These are phyloP conservation scores for Kodamaea kaohsiungensis DNA, from an alignment of 805 yeast genomes.

Conservation along the genomic window DNA sequence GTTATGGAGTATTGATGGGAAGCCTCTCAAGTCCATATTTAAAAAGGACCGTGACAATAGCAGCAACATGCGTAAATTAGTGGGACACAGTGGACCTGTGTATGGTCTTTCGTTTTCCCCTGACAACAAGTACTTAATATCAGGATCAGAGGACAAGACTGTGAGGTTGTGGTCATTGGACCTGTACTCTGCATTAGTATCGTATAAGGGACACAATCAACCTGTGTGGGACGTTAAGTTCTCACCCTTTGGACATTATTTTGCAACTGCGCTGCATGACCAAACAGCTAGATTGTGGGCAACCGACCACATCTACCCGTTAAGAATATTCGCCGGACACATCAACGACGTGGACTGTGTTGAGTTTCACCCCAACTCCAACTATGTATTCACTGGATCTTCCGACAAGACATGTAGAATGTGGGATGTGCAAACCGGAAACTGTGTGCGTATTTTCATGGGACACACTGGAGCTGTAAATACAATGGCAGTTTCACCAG, in stretches of 20 bases:
- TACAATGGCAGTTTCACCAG: slow-evolving; percentile 87
- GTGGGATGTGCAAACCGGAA: slow-evolving; percentile 96
- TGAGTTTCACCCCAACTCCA: slow-evolving; percentile 93
- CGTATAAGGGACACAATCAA: slow-evolving; percentile 94
- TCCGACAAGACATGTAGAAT: slow-evolving; percentile 93
- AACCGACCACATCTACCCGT: slow-evolving; percentile 94
- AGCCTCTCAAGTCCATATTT: slow-evolving; percentile 66
- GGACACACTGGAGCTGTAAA: slow-evolving; percentile 92
- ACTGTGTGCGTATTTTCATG: slow-evolving; percentile 85
- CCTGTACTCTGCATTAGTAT: slow-evolving; percentile 82
- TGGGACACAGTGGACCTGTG: slow-evolving; percentile 95
- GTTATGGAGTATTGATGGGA: slow-evolving; percentile 92
- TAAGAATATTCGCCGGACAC: slow-evolving; percentile 96
- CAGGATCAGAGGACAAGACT: slow-evolving; percentile 89
- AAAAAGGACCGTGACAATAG: slow-evolving; percentile 54
- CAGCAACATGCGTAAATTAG: slow-evolving; percentile 54
- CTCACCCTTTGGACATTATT: slow-evolving; percentile 94
- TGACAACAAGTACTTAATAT: slow-evolving; percentile 76
- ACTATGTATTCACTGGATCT: slow-evolving; percentile 92
- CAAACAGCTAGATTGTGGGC: slow-evolving; percentile 98
- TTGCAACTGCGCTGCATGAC: slow-evolving; percentile 97
- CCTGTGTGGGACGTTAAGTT: slow-evolving; percentile 98
- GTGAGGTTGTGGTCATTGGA: slow-evolving; percentile 93
- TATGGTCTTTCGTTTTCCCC: slow-evolving; percentile 91
- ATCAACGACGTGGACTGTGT: slow-evolving; percentile 94